Conservation (phyloP, 495 filamentous ascomycete species). For the Pyronema domesticum region DNA sequence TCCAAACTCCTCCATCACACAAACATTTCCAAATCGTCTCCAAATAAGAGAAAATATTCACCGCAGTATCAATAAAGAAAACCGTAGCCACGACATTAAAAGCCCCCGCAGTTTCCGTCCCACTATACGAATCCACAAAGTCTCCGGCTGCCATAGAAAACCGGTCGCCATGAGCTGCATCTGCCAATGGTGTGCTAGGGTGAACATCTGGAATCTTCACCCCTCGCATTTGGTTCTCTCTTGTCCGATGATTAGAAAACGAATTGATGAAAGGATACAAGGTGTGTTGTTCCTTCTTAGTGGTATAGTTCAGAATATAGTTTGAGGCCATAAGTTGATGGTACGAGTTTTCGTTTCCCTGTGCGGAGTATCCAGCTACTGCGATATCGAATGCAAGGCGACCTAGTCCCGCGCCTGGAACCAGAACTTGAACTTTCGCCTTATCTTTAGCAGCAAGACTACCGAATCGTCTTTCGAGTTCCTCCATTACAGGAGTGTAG, state of each 20-base stretch:
- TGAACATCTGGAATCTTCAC: conserved; percentile 27
- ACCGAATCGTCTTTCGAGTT: conserved; percentile 36
- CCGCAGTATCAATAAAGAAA: conserved; percentile 37
- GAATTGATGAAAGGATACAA: conserved; percentile 31
- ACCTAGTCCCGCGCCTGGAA: conserved; percentile 80
- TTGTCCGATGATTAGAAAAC: conserved; percentile 31
- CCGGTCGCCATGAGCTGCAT: conserved; percentile 28
- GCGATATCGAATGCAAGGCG: conserved; percentile 76
- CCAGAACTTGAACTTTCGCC: conserved; percentile 45
- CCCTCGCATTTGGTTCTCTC: conserved; percentile 26
- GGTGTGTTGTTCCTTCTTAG: conserved; percentile 14
- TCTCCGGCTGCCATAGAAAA: conserved; percentile 63
- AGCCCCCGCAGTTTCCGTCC: conserved; percentile 1
- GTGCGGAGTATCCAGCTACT: conserved; percentile 44
- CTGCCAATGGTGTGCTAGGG: conserved; percentile 19
- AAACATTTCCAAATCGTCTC: conserved; percentile 29
- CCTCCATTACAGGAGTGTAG: conserved; percentile 51
- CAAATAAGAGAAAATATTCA: conserved; percentile 30
- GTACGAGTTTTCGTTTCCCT: conserved; percentile 94
- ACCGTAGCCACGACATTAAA: conserved; percentile 32
- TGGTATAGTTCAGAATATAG: conserved; percentile 58
- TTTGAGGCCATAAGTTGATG: conserved; percentile 76
- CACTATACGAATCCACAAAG: conserved; percentile 34
- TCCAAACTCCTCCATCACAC: conserved; percentile 28
- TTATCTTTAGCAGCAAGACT: conserved; percentile 13